Evolutionary conservation across 257 asterid species (phyloP).

Genomic region (Ligustrum vulgare): DNA sequence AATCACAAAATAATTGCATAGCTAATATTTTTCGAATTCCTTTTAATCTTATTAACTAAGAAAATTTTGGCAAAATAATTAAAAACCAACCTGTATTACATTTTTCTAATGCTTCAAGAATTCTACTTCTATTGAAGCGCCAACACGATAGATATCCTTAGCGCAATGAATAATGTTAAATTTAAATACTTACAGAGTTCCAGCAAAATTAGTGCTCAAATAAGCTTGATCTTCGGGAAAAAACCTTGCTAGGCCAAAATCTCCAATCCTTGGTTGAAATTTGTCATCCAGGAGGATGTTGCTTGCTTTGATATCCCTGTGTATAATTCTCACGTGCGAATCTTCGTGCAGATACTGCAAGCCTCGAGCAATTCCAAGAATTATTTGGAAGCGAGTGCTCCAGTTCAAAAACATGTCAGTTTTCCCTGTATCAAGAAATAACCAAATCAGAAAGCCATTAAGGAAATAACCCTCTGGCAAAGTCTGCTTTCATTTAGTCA

Average conservation of each 20-base stretch:
- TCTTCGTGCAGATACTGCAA: slow-evolving; percentile 81
- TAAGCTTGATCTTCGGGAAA: slow-evolving; percentile 89
- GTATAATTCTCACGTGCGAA: slow-evolving; percentile 68
- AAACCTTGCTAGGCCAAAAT: slow-evolving; percentile 81
- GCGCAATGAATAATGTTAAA: too few species aligned
- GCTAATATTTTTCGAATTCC: too few species aligned
- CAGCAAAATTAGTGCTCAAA: slow-evolving; percentile 85
- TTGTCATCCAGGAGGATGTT: slow-evolving; percentile 83
- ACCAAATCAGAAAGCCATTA: not conserved
- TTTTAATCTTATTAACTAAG: too few species aligned
- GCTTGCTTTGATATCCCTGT: slow-evolving; percentile 83
- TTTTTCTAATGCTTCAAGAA: too few species aligned
- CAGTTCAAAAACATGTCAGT: slow-evolving; percentile 54
- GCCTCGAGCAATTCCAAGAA: slow-evolving; percentile 75
- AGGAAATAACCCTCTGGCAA: not conserved
- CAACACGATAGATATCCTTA: too few species aligned
- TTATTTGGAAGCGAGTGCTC: slow-evolving; percentile 70
- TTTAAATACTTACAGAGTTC: slow-evolving; percentile 62
- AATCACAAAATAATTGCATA: too few species aligned
- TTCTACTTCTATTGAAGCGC: too few species aligned
- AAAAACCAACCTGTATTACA: not conserved
- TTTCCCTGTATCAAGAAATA: slow-evolving; percentile 45
- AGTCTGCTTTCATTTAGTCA: not conserved
- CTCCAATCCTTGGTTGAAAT: slow-evolving; percentile 73
- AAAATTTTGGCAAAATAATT: not conserved